Conservation (phyloP, 306 rosid species). For the Glycine tomentella region DNA sequence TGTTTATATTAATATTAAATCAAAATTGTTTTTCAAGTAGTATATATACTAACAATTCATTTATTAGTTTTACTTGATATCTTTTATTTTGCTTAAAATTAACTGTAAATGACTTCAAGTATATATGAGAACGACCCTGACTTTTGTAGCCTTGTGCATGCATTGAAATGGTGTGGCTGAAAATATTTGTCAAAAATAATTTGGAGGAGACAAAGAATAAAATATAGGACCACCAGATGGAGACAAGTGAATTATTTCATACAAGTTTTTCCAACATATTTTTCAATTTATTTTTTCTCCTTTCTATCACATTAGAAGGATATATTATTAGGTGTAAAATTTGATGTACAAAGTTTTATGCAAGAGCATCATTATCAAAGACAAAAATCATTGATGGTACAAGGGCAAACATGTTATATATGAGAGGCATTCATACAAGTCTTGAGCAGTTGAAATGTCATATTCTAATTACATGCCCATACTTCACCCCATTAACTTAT, state of each 20-base stretch:
- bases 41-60: not conserved
- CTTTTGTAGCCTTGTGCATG: not conserved
- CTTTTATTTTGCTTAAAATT: not conserved
- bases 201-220: constrained; percentile 12
- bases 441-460: constrained; percentile 33
- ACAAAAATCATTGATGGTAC: not conserved
- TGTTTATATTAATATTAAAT: not conserved
- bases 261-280: not conserved
- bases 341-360: not conserved
- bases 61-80: not conserved
- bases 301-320: not conserved
- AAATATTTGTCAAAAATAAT: not conserved
- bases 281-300: not conserved
- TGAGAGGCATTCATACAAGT: not conserved
- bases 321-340: not conserved
- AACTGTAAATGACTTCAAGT: not conserved
- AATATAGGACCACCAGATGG: not conserved
- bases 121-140: not conserved
- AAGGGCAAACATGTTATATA: not conserved
- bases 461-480: not conserved
- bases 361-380: not conserved
- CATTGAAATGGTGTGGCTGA: constrained; percentile 3
- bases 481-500: not conserved
- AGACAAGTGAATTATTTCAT: not conserved
- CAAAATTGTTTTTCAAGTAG: not conserved